A percentile compares a stretch with the other conserved stretches of the same genome.
These are phyloP conservation scores for Psilocybe subaeruginosa DNA, from an alignment of 768 basidiomycete genomes.

Conservation along the genomic window DNA sequence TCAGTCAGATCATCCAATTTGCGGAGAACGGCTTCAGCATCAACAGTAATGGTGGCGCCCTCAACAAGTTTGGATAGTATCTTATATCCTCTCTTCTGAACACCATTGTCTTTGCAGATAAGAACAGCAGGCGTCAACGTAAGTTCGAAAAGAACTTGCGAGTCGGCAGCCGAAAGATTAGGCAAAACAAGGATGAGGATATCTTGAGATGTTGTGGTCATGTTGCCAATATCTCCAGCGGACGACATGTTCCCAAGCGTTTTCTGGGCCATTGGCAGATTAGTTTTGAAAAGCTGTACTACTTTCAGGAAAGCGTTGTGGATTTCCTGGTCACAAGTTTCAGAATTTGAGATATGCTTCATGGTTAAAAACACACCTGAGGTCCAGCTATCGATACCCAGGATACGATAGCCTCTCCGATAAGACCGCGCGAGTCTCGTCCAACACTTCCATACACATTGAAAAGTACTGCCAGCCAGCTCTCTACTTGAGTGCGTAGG, in stretches of 20 bases:
- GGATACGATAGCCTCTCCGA: conserved; percentile 86
- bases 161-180: conserved; percentile 63
- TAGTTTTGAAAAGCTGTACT: conserved; percentile 67
- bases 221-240: conserved; percentile 43
- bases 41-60: conserved; percentile 54
- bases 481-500: conserved; percentile 79
- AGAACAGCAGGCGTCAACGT: conserved; percentile 72
- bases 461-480: conserved; percentile 94
- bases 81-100: conserved; percentile 96
- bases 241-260: conserved; percentile 30
- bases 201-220: conserved; percentile 75
- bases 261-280: conserved; percentile 47
- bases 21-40: conserved; percentile 62
- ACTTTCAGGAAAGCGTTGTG: conserved; percentile 84
- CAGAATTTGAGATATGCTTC: background rate
- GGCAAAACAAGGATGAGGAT: conserved; percentile 86
- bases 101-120: conserved; percentile 77
- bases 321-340: conserved; percentile 53
- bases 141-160: conserved; percentile 65
- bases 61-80: conserved; percentile 78
- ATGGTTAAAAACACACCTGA: conserved; percentile 44
- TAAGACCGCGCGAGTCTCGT: conserved; percentile 72
- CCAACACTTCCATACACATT: conserved; percentile 92
- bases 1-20: conserved; percentile 67
- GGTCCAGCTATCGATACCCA: conserved; percentile 85